Conservation (phyloP, 805 yeast genomes). For the Nakazawaea ernobii region DNA sequence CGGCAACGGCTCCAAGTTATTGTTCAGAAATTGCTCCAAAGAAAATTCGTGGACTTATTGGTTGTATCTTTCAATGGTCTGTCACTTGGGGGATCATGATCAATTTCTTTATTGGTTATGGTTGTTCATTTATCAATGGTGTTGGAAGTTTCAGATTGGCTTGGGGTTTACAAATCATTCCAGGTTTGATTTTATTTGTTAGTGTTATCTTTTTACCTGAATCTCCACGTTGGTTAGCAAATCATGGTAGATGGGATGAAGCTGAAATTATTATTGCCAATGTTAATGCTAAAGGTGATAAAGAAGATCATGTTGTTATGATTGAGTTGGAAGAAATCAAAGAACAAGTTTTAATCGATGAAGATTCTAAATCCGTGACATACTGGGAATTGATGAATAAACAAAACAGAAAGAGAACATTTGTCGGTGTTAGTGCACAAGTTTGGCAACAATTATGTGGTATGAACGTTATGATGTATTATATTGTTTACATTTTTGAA, state of each 20-base stretch:
- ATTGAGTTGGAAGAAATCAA: slow-evolving; percentile 54
- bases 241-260: slow-evolving; percentile 38
- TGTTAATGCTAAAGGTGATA: slow-evolving; percentile 36
- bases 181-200: slow-evolving; percentile 35
- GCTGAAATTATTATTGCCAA: slow-evolving; percentile 34
- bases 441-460: slow-evolving; percentile 63
- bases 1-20: slow-evolving; percentile 62
- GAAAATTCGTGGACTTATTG: slow-evolving; percentile 52
- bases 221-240: slow-evolving; percentile 45
- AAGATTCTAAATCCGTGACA: slow-evolving; percentile 38
- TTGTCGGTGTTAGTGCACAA: slow-evolving; percentile 47
- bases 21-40: slow-evolving; percentile 61
- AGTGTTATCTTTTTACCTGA: slow-evolving; percentile 43
- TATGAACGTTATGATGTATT: slow-evolving; percentile 65
- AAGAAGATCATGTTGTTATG: slow-evolving; percentile 39
- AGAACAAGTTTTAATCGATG: slow-evolving; percentile 49
- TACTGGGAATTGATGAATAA: slow-evolving; percentile 45
- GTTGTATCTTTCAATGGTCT: slow-evolving; percentile 56
- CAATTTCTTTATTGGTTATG: slow-evolving; percentile 45
- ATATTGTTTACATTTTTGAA: slow-evolving; percentile 56
- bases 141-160: slow-evolving; percentile 36
- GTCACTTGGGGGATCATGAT: slow-evolving; percentile 60
- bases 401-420: slow-evolving; percentile 43
- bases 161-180: slow-evolving; percentile 41
- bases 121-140: slow-evolving; percentile 20